Percentiles rank a stretch among this genome's conserved stretches.
Evolutionary conservation across 2,329 filamentous ascomycete genomes (phyloP).

Genomic region (Phyllosticta citribraziliensis): DNA sequence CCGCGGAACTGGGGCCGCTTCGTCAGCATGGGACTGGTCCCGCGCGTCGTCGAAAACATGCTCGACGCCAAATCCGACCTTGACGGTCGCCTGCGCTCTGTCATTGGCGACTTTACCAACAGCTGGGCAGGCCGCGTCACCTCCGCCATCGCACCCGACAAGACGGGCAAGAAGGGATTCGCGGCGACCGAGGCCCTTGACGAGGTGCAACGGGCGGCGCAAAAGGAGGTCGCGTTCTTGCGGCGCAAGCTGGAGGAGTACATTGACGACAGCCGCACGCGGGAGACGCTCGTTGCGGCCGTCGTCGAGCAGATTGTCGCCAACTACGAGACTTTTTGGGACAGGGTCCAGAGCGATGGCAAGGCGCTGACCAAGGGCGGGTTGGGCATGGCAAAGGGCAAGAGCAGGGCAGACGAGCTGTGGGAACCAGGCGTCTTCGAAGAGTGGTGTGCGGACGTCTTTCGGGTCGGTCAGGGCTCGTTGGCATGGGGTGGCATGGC

Average conservation of each 20-base stretch:
- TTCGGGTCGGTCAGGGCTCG: conserved; percentile 39
- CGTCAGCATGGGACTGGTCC: conserved; percentile 48
- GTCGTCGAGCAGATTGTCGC: conserved; percentile 55
- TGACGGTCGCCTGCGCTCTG: conserved; percentile 50
- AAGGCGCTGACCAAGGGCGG: conserved; percentile 14
- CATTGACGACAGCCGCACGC: conserved; percentile 53
- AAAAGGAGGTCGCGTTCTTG: conserved; percentile 48
- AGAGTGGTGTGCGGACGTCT: conserved; percentile 52
- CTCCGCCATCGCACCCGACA: conserved; percentile 29
- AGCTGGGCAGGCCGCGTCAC: conserved; percentile 49
- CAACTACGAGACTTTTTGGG: conserved; percentile 51
- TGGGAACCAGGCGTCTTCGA: conserved; percentile 57
- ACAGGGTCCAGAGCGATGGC: conserved; percentile 23
- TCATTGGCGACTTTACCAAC: conserved; percentile 58
- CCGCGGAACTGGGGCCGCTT: conserved; percentile 52
- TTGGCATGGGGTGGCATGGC: neutral
- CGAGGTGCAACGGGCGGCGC: conserved; percentile 40
- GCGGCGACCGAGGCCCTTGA: conserved; percentile 15
- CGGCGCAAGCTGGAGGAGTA: conserved; percentile 51
- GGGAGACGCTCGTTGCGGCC: conserved; percentile 56
- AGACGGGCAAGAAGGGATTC: conserved; percentile 13
- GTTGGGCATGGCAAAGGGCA: conserved; percentile 37
- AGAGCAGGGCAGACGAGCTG: conserved; percentile 50
- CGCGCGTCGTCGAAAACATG: conserved; percentile 61
- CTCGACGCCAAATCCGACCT: conserved; percentile 60